Evolutionary conservation across 345 rosid genomes (phyloP).

Genomic region (Populus davidiana): DNA sequence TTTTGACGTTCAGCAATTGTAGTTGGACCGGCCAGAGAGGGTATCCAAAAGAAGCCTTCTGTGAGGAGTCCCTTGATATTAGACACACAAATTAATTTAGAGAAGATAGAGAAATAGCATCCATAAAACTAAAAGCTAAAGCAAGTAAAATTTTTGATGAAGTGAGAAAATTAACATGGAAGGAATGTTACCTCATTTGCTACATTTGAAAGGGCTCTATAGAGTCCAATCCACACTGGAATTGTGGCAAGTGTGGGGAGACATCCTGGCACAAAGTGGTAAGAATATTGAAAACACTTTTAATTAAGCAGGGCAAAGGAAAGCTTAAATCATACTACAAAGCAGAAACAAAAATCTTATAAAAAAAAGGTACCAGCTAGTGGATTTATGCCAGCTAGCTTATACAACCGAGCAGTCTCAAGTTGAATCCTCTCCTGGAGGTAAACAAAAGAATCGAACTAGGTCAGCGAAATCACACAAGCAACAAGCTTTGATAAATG

Average conservation of each 20-base stretch:
- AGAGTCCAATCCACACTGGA: constrained; percentile 96
- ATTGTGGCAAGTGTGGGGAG: constrained; percentile 95
- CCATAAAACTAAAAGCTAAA: constrained; percentile 10
- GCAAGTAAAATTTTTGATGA: neutral
- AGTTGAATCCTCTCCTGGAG: constrained; percentile 90
- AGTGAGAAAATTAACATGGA: neutral
- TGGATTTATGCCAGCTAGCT: constrained; percentile 88
- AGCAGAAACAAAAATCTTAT: neutral
- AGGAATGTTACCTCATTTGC: constrained; percentile 67
- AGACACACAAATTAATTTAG: constrained; percentile 16
- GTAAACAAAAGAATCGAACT: constrained; percentile 12
- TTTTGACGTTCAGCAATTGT: constrained; percentile 78
- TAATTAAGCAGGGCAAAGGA: neutral
- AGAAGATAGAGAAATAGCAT: neutral
- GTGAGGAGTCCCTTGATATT: constrained; percentile 78
- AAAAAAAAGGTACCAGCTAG: constrained; percentile 57
- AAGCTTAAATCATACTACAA: neutral
- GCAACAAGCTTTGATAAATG: neutral
- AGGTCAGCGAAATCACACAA: neutral
- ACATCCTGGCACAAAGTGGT: constrained; percentile 51
- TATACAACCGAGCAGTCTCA: constrained; percentile 90
- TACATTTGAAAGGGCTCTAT: constrained; percentile 96
- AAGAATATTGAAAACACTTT: neutral
- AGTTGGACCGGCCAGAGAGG: constrained; percentile 93
- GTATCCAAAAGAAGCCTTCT: constrained; percentile 99